A percentile compares a stretch with the other conserved stretches of the same genome.
phyloP scores from a whole-genome alignment of 2,329 filamentous ascomycete genomes.

The Fusarium marasasianum region DNA sequence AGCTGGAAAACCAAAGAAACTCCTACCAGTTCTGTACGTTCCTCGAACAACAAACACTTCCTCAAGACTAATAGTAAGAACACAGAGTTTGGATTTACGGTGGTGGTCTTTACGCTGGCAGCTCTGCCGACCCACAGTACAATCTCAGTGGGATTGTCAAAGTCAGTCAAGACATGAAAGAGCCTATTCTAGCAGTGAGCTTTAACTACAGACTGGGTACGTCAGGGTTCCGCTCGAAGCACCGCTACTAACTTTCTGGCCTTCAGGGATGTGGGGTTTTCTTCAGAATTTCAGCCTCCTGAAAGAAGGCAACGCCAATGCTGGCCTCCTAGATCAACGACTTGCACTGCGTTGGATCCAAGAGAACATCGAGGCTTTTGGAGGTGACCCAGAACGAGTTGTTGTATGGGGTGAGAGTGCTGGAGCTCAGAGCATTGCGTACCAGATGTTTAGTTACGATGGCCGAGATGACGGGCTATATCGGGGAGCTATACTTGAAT shows the following conservation, averaged over 20 bases:
- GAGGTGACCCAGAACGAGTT: constrained; percentile 57
- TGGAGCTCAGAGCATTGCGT: constrained; percentile 52
- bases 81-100: constrained; percentile 65
- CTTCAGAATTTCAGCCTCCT: constrained; percentile 57
- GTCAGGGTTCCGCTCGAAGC: background rate
- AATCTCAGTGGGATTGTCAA: constrained; percentile 53
- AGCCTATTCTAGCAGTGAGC: constrained; percentile 63
- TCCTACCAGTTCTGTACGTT: constrained; percentile 49
- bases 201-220: constrained; percentile 62
- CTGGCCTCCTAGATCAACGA: constrained; percentile 61
- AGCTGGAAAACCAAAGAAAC: constrained; percentile 43
- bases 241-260: background rate
- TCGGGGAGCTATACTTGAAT: constrained; percentile 63
- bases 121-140: constrained; percentile 58
- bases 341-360: constrained; percentile 61
- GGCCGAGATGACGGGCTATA: constrained; percentile 66
- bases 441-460: constrained; percentile 64
- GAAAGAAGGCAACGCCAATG: constrained; percentile 55
- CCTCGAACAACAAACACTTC: fast-evolving
- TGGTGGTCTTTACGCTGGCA: constrained; percentile 62
- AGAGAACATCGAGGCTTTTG: constrained; percentile 63
- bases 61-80: background rate
- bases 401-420: constrained; percentile 60
- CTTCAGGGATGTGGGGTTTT: constrained; percentile 58
- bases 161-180: constrained; percentile 59